These are phyloP conservation scores for Caloboletus firmus DNA, from an alignment of 1,284 basidiomycete genomes.

Conservation along the genomic window DNA sequence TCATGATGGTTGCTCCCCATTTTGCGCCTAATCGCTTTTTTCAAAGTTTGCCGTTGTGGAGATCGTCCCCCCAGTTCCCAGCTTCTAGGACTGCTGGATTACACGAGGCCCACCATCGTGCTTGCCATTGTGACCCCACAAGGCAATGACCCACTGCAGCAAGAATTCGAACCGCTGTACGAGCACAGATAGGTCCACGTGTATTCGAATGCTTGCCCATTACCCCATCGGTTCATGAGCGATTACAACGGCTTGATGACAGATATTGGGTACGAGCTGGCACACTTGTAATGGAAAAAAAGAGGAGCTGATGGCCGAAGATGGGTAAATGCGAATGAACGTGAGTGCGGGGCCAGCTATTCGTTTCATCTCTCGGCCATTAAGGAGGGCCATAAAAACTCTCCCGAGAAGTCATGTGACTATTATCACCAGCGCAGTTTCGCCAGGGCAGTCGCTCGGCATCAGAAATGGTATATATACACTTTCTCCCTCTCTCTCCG, in stretches of 20 bases:
- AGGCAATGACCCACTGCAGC: background rate
- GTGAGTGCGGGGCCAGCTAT: background rate
- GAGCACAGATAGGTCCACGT: background rate
- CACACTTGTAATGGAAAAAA: background rate
- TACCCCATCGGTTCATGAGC: background rate
- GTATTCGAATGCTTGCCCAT: background rate
- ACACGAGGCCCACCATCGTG: background rate
- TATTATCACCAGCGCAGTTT: too few species aligned
- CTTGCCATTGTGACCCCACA: background rate
- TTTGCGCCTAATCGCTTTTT: too few species aligned
- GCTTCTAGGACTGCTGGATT: background rate
- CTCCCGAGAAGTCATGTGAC: too few species aligned
- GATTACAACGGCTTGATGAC: background rate
- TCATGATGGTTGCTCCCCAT: too few species aligned
- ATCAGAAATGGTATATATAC: constrained; percentile 7
- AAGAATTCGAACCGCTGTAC: too few species aligned
- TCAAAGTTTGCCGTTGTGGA: too few species aligned
- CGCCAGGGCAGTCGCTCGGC: too few species aligned
- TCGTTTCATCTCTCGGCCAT: too few species aligned
- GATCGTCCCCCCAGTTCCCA: too few species aligned
- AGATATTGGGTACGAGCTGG: background rate
- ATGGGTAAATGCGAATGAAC: background rate
- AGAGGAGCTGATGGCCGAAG: background rate
- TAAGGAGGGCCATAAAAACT: too few species aligned
- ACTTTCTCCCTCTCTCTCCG: too few species aligned